Evolutionary conservation across 371 early-diverging fungal genomes (phyloP).

Genomic region (Gilbertella persicaria): DNA sequence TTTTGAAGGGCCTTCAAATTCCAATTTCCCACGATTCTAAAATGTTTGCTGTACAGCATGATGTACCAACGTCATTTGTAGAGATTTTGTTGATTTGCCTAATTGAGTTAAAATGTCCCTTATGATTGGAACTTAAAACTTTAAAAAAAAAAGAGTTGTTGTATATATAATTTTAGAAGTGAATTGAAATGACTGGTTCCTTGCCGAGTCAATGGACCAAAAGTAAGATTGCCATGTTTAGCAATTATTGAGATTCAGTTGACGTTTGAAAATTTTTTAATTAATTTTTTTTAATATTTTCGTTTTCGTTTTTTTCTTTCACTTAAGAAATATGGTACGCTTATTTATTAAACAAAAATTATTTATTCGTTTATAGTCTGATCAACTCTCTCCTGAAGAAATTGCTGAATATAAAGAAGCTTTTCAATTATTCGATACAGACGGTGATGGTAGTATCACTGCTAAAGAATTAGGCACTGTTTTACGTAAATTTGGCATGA

Average conservation of each 20-base stretch:
- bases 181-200: too few species aligned
- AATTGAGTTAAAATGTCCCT: neutral
- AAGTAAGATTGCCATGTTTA: too few species aligned
- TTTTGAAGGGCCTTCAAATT: neutral
- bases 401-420: constrained; percentile 50
- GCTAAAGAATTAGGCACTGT: constrained; percentile 45
- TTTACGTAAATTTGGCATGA: constrained; percentile 55
- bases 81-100: neutral
- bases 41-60: neutral
- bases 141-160: too few species aligned
- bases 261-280: too few species aligned
- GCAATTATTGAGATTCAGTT: too few species aligned
- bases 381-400: constrained; percentile 52
- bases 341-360: too few species aligned
- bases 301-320: too few species aligned
- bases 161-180: too few species aligned
- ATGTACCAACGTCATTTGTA: neutral
- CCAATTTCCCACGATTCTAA: neutral
- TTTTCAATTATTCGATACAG: constrained; percentile 50
- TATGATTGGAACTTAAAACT: too few species aligned
- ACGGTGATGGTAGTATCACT: constrained; percentile 49
- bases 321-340: too few species aligned
- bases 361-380: constrained; percentile 31
- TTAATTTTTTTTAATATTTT: too few species aligned
- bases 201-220: too few species aligned